Evolutionary conservation across 1,284 basidiomycete genomes (phyloP).

Genomic region (Malassezia psittaci): DNA sequence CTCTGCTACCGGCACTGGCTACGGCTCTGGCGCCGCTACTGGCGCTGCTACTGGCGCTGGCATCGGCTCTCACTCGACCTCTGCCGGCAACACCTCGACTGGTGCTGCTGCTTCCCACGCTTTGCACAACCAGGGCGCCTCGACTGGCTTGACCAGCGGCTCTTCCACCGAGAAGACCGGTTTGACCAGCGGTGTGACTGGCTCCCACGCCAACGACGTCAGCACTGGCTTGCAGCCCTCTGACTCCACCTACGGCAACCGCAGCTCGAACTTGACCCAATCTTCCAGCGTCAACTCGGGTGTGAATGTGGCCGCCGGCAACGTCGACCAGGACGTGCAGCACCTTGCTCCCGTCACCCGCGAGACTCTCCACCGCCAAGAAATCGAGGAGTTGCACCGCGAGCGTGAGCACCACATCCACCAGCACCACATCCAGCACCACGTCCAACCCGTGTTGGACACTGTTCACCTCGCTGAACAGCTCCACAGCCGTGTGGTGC

Average conservation of each 20-base stretch:
- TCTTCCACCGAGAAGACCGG: not conserved
- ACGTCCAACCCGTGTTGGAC: conserved; percentile 46
- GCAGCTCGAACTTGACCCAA: conserved; percentile 15
- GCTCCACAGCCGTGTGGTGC: conserved; percentile 33
- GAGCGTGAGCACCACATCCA: conserved; percentile 46
- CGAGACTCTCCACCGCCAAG: conserved; percentile 43
- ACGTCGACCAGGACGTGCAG: conserved; percentile 46
- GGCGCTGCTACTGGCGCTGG: not conserved
- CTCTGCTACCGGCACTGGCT: no score
- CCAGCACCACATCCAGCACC: conserved; percentile 47
- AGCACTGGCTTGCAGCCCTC: conserved; percentile 2
- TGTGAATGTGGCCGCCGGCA: conserved; percentile 34
- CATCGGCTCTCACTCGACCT: not conserved
- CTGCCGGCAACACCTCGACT: conserved; percentile 1
- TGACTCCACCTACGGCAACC: conserved; percentile 6
- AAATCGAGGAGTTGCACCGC: conserved; percentile 46
- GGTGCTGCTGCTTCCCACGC: conserved; percentile 5
- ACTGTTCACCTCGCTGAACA: conserved; percentile 40
- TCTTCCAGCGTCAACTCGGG: conserved; percentile 21
- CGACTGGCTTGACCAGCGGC: not conserved
- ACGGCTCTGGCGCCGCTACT: not conserved
- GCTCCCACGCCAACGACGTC: not conserved
- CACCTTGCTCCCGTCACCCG: conserved; percentile 44
- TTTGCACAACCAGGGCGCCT: not conserved
- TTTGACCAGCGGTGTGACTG: not conserved